These are phyloP conservation scores for Mycena rebaudengoi DNA, from an alignment of 768 basidiomycete species.

Conservation along the genomic window DNA sequence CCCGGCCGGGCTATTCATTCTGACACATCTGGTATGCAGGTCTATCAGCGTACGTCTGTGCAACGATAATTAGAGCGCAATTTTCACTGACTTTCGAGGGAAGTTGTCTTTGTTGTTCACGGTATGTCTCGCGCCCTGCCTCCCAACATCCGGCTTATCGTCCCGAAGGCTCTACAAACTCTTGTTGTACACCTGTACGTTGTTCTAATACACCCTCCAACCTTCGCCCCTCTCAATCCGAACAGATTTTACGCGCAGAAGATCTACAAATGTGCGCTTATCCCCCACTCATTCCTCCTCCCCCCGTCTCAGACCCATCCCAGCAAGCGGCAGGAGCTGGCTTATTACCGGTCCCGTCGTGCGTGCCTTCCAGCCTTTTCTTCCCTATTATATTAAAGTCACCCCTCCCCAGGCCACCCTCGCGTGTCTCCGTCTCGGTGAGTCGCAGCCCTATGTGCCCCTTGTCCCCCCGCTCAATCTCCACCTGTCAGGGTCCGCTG, in stretches of 20 bases:
- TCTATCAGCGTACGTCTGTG: slow-evolving; percentile 19
- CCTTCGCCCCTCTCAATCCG: no score
- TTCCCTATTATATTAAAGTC: not conserved
- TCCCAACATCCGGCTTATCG: not conserved
- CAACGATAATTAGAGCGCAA: not conserved
- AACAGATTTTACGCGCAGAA: no score
- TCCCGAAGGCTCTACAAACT: slow-evolving; percentile 34
- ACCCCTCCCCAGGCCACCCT: slow-evolving; percentile 20
- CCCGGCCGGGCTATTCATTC: not conserved
- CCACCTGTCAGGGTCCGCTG: slow-evolving; percentile 27
- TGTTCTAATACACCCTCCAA: no score
- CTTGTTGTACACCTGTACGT: slow-evolving; percentile 36
- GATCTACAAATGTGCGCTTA: no score
- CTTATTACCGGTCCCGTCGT: slow-evolving; percentile 35
- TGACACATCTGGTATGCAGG: not conserved
- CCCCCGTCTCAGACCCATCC: no score
- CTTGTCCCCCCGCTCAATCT: not conserved
- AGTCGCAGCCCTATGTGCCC: no score
- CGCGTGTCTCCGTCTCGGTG: slow-evolving; percentile 31
- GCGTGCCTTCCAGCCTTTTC: slow-evolving; percentile 2
- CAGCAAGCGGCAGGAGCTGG: slow-evolving; percentile 39
- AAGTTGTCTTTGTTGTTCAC: slow-evolving; percentile 22
- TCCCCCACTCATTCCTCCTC: no score
- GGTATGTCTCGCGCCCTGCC: not conserved
- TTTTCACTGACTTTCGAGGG: not conserved